Percentiles rank a stretch among this genome's conserved stretches.
These are phyloP conservation scores for Microglena sp. DNA, from an alignment of 139 green algal genomes.

Conservation along the genomic window DNA sequence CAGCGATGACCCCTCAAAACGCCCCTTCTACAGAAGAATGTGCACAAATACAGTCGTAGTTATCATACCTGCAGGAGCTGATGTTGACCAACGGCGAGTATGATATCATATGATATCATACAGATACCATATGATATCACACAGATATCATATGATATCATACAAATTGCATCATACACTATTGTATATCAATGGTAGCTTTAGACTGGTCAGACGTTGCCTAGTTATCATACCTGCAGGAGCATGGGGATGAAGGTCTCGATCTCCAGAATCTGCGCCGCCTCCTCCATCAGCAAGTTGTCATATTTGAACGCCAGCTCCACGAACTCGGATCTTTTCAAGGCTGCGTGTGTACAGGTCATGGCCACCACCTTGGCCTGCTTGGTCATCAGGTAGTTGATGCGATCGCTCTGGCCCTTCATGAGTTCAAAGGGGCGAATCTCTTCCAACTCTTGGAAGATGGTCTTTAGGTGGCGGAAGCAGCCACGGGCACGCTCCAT, in stretches of 20 bases:
- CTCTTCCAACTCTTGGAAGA: slow-evolving; percentile 97
- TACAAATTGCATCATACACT: too few relatives aligned
- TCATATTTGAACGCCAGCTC: slow-evolving; percentile 92
- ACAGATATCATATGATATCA: too few relatives aligned
- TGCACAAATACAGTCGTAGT: too few relatives aligned
- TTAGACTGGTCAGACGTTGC: too few relatives aligned
- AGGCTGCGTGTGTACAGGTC: slow-evolving; percentile 96
- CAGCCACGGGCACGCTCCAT: slow-evolving; percentile 63
- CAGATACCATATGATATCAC: too few relatives aligned
- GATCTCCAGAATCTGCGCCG: slow-evolving; percentile 94
- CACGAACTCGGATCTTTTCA: slow-evolving; percentile 94
- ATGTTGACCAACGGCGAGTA: too few relatives aligned
- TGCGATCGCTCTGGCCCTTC: slow-evolving; percentile 73
- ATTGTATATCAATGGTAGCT: too few relatives aligned
- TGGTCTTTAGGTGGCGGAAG: slow-evolving; percentile 76
- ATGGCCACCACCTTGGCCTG: slow-evolving; percentile 80
- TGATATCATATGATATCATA: too few relatives aligned
- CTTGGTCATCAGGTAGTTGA: slow-evolving; percentile 95
- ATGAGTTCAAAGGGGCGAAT: slow-evolving; percentile 95
- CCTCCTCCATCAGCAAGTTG: slow-evolving; percentile 97
- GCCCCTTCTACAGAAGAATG: too few relatives aligned
- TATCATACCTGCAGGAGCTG: too few relatives aligned
- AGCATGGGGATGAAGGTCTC: slow-evolving; percentile 99
- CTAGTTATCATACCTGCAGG: slow-evolving; percentile 59
- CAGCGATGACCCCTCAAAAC: too few relatives aligned